Conservation (phyloP, 768 basidiomycete species). For the Tylopilus plumbeoviolaceoides region DNA sequence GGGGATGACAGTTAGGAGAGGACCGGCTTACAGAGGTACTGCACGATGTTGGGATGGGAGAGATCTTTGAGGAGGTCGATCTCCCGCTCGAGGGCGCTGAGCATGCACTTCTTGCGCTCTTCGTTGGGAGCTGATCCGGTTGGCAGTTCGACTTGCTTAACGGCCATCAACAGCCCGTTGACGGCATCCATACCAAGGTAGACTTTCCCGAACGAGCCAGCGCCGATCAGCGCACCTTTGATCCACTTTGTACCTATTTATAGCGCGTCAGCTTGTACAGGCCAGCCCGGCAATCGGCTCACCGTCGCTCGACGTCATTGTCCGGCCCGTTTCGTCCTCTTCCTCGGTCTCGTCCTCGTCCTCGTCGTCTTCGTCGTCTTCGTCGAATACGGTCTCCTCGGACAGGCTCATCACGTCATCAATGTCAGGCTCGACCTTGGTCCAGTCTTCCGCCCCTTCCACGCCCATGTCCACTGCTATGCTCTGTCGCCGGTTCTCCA, state of each 20-base stretch:
- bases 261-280: not conserved
- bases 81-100: slow-evolving; percentile 86
- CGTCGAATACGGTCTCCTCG: slow-evolving; percentile 44
- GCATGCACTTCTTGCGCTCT: slow-evolving; percentile 91
- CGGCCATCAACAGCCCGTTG: slow-evolving; percentile 89
- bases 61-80: slow-evolving; percentile 91
- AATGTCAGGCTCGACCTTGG: slow-evolving; percentile 55
- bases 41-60: slow-evolving; percentile 95
- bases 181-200: slow-evolving; percentile 95
- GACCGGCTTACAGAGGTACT: slow-evolving; percentile 80
- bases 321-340: slow-evolving; percentile 49
- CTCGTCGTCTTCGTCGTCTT: slow-evolving; percentile 49
- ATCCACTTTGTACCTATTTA: slow-evolving; percentile 86
- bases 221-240: slow-evolving; percentile 92
- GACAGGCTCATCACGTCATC: slow-evolving; percentile 47
- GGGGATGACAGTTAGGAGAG: not conserved
- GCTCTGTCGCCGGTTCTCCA: slow-evolving; percentile 64
- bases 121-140: slow-evolving; percentile 81
- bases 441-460: slow-evolving; percentile 67
- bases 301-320: slow-evolving; percentile 55
- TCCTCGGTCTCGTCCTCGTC: slow-evolving; percentile 45
- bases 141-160: slow-evolving; percentile 94
- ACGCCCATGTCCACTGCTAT: slow-evolving; percentile 41
- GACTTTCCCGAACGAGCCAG: slow-evolving; percentile 92
- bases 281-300: slow-evolving; percentile 19